Evolutionary conservation across 75 land plant species (phyloP).

Genomic region (Selaginella moellendorffii): DNA sequence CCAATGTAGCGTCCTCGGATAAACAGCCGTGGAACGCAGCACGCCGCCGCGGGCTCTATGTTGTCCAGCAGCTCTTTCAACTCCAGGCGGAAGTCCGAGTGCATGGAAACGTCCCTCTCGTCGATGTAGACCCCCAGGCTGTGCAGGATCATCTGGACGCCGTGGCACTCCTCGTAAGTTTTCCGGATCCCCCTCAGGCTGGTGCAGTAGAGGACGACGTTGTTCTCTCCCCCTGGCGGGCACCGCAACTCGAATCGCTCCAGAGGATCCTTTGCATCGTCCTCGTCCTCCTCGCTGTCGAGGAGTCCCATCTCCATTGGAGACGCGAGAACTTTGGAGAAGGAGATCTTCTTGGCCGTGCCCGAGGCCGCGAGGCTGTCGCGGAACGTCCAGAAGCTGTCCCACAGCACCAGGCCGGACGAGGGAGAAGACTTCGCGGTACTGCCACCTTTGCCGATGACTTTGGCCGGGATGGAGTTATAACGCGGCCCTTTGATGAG

Average conservation of each 20-base stretch:
- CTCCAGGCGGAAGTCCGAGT: constrained; percentile 1
- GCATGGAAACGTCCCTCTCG: constrained; percentile 8
- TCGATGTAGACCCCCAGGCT: not conserved
- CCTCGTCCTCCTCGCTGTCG: too few relatives aligned
- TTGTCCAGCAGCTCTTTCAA: not conserved
- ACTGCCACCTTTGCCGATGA: not conserved
- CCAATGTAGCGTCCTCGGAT: constrained; percentile 4
- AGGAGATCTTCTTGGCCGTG: not conserved
- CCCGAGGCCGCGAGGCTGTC: not conserved
- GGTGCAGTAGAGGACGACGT: not conserved
- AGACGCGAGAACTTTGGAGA: not conserved
- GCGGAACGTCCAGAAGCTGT: not conserved
- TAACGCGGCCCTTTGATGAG: not conserved
- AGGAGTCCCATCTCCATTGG: too few relatives aligned
- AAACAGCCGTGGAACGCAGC: not conserved
- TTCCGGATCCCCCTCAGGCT: not conserved
- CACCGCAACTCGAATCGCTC: constrained; percentile 1
- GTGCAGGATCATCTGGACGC: not conserved
- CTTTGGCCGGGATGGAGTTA: too few relatives aligned
- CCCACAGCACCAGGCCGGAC: too few relatives aligned
- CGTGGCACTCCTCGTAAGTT: not conserved
- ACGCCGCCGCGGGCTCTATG: constrained; percentile 24
- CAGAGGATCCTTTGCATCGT: constrained; percentile 2
- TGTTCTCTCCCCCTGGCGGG: not conserved
- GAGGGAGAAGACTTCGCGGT: too few relatives aligned